Evolutionary conservation across 176 grass and related monocot species (phyloP), one percentile per base, ranked within the genome.

Genomic region (Areca catechu): DNA sequence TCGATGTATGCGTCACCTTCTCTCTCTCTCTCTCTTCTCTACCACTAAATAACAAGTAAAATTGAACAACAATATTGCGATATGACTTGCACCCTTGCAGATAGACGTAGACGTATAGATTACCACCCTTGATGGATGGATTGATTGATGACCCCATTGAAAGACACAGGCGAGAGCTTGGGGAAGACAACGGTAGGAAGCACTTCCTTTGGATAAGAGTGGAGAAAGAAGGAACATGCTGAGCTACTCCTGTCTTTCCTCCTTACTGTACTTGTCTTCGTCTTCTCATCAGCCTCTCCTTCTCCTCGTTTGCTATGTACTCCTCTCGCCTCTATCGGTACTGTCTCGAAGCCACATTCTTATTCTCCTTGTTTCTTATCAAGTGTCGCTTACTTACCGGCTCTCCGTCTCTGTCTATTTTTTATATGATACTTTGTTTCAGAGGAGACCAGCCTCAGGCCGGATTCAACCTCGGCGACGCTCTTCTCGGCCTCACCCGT

Each of bases 401-500:
- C 29, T 30, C 5, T 30, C 0, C 4, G 5, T 30, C 29, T 7
- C 29, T 25, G 3, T 30, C 29, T 22, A 61, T 69, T 25, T 52
- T 29, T 60, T 24, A 57, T 24, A 57, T 66, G 69, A n/a, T 24
- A 7, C 29, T 24, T 50, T 54, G 20, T 25, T 73, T 67, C 87
- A 92, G 87, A 75, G 87, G 76, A 69, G 87, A 85, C 65, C 80
- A 82, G 61, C 63, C 65, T 50, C 53, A 71, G 51, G 60, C 71
- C 74, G 87, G 81, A 71, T 89, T 73, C 86, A 76, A 81, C 86
- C 65, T 88, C 62, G 84, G 87, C 62, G 84, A 92, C 82, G 80
- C 78, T 61, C 75, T 79, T 63, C 80, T 79, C 55, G 83, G 84
- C 14, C 82, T 72, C 86, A 76, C 65, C 12, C 73, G 73, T 49